Conservation (phyloP, 768 basidiomycete species). For the Panellus pusillus region DNA sequence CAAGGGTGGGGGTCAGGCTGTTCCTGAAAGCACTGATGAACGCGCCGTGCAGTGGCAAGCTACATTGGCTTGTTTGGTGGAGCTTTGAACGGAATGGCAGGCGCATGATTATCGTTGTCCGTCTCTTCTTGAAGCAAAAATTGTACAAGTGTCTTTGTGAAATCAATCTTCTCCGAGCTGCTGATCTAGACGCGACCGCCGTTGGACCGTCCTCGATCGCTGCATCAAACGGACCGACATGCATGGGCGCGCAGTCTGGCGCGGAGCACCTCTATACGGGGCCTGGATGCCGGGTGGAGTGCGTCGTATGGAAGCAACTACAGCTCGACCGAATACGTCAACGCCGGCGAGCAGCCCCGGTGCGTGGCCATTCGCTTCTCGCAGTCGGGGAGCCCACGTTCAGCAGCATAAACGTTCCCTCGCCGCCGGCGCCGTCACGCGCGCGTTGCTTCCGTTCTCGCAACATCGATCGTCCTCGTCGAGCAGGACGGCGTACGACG, state of each 20-base stretch:
- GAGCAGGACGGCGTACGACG: conserved; percentile 34
- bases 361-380: conserved; percentile 38
- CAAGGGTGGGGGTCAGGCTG: conserved; percentile 27
- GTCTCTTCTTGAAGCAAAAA: too few relatives aligned
- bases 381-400: conserved; percentile 41
- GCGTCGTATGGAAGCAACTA: conserved; percentile 23
- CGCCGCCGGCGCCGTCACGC: conserved; percentile 35
- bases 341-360: conserved; percentile 28
- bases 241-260: conserved; percentile 23
- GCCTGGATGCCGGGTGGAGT: conserved; percentile 18
- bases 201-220: too few relatives aligned
- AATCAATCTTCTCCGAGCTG: too few relatives aligned
- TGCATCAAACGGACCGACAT: too few relatives aligned
- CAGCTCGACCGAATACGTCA: too few relatives aligned
- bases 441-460: conserved; percentile 18
- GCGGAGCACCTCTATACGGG: conserved; percentile 20
- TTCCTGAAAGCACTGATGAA: too few relatives aligned
- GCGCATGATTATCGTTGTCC: too few relatives aligned
- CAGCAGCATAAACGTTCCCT: conserved; percentile 38
- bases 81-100: too few relatives aligned
- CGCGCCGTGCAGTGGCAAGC: too few relatives aligned
- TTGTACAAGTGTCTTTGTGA: too few relatives aligned
- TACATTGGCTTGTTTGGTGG: too few relatives aligned
- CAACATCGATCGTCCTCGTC: conserved; percentile 29
- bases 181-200: too few relatives aligned